Evolutionary conservation across 2,329 filamentous ascomycete species (phyloP).

Genomic region (Alternaria sp.): DNA sequence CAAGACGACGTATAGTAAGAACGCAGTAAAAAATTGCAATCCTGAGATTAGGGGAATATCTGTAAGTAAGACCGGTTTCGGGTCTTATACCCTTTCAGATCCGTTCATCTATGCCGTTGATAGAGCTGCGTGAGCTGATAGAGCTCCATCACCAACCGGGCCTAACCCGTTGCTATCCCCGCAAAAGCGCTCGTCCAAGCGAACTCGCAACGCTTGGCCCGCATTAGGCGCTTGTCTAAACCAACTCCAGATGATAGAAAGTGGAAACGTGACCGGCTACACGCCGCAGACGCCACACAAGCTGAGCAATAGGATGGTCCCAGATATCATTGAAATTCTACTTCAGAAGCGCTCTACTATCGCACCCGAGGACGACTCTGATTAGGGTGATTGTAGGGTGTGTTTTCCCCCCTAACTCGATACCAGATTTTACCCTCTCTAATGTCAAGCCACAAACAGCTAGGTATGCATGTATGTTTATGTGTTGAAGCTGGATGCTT

Average conservation of each 20-base stretch:
- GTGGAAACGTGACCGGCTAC: slow-evolving; percentile 18
- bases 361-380: not conserved
- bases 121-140: slow-evolving; percentile 21
- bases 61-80: not conserved
- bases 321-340: not conserved
- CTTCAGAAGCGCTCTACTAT: not conserved
- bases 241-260: slow-evolving; percentile 12
- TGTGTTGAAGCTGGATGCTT: too few species aligned
- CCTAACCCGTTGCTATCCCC: slow-evolving; percentile 34
- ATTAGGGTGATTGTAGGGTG: not conserved
- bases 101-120: slow-evolving; percentile 18
- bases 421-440: too few species aligned
- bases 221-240: slow-evolving; percentile 15
- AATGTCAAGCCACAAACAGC: too few species aligned
- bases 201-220: slow-evolving; percentile 19
- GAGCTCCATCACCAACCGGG: slow-evolving; percentile 19
- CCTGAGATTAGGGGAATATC: not conserved
- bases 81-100: slow-evolving; percentile 18
- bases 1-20: not conserved
- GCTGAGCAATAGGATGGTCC: not conserved
- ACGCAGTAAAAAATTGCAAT: not conserved
- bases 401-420: too few species aligned
- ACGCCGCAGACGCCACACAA: slow-evolving; percentile 28
- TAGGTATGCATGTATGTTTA: too few species aligned
- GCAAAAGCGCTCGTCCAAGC: slow-evolving; percentile 27